Evolutionary conservation across 192 early-diverging fungal species (phyloP).

Genomic region (Umbelopsis sp.): DNA sequence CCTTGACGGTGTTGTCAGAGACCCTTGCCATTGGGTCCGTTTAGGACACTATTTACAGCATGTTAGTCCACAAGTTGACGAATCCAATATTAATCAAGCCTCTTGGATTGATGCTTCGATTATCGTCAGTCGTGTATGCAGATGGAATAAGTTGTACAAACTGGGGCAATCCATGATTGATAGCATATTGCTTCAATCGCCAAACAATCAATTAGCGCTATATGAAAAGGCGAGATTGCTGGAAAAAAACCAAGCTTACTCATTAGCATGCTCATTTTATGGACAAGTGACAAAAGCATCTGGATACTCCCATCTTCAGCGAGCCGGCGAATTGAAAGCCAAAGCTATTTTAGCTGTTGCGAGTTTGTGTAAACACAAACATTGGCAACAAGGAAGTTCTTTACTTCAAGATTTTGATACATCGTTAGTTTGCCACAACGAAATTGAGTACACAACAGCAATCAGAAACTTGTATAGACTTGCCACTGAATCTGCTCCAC

Average conservation of each 20-base stretch:
- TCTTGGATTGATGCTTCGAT: slow-evolving; percentile 3
- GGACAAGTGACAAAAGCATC: slow-evolving; percentile 3
- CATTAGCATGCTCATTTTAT: slow-evolving; percentile 8
- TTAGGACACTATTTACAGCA: not conserved
- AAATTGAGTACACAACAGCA: not conserved
- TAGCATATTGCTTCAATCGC: not conserved
- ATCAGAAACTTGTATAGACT: not conserved
- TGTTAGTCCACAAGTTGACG: not conserved
- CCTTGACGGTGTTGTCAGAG: not conserved
- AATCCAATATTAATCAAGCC: not conserved
- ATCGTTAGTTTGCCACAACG: not conserved
- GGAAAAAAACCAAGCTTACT: not conserved
- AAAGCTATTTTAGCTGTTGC: not conserved
- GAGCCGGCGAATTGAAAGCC: not conserved
- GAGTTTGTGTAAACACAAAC: not conserved
- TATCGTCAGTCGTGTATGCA: slow-evolving; percentile 6
- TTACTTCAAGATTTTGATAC: not conserved
- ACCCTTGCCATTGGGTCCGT: slow-evolving; percentile 4
- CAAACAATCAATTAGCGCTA: not conserved
- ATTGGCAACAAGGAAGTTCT: not conserved
- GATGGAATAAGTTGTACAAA: not conserved
- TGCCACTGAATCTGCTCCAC: not conserved
- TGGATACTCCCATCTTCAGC: not conserved
- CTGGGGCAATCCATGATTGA: not conserved
- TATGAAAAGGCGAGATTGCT: not conserved